phyloP scores from a whole-genome alignment of 2,329 filamentous ascomycete genomes.

The Phialophora expanda region DNA sequence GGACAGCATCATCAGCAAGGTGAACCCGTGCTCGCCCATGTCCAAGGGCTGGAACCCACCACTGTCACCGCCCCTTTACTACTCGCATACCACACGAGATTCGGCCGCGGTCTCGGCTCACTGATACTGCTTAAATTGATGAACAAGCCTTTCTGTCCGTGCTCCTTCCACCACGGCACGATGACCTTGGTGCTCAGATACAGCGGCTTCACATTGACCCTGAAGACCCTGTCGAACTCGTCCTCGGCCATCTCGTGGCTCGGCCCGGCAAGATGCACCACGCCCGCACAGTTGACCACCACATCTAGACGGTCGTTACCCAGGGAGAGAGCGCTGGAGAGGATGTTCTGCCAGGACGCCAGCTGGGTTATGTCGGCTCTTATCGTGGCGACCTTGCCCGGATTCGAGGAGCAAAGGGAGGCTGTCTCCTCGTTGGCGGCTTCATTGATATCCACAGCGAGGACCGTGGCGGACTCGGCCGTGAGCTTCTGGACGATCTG shows the following conservation, averaged over 20 bases:
- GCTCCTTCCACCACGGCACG: constrained; percentile 35
- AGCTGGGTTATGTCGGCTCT: constrained; percentile 30
- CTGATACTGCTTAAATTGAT: constrained; percentile 34
- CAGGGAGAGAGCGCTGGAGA: constrained; percentile 12
- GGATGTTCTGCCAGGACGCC: constrained; percentile 30
- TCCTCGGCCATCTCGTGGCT: constrained; percentile 33
- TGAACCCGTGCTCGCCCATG: not conserved
- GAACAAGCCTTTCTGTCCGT: constrained; percentile 27
- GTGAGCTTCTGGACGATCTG: constrained; percentile 31
- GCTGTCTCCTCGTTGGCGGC: constrained; percentile 14
- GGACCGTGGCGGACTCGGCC: constrained; percentile 27
- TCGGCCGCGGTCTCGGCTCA: constrained; percentile 34
- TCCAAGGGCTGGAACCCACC: constrained; percentile 20
- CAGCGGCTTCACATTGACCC: constrained; percentile 37
- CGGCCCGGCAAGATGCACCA: constrained; percentile 28
- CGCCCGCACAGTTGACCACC: constrained; percentile 35
- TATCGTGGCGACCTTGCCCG: constrained; percentile 9
- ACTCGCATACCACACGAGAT: constrained; percentile 35
- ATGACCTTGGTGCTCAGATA: constrained; percentile 37
- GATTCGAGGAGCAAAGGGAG: constrained; percentile 14
- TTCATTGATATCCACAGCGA: constrained; percentile 31
- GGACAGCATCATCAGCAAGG: constrained; percentile 1
- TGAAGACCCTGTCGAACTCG: constrained; percentile 35
- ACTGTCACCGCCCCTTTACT: constrained; percentile 33
- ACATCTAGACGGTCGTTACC: constrained; percentile 25